Conservation (phyloP, 495 filamentous ascomycete genomes). For the Podospora tetraspora region DNA sequence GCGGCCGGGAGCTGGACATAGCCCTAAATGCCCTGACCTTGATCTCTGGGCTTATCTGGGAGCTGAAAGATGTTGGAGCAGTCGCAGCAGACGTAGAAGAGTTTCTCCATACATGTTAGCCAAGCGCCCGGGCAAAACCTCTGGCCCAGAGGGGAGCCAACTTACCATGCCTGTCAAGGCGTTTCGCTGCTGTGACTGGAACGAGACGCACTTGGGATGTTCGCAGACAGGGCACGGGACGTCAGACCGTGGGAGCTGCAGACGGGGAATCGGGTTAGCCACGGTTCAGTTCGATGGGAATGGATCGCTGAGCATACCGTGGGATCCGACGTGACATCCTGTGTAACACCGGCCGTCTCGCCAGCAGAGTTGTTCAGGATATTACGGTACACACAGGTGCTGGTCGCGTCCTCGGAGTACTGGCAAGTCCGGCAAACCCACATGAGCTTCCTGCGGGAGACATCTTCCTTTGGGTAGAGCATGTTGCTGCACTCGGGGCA, state of each 20-base stretch:
- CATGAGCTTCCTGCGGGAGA: constrained; percentile 38
- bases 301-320: constrained; percentile 69
- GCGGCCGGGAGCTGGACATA: not conserved
- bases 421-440: constrained; percentile 82
- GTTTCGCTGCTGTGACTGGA: constrained; percentile 95
- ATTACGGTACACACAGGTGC: constrained; percentile 87
- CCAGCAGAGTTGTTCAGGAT: constrained; percentile 81
- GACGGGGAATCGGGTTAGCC: constrained; percentile 41
- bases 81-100: constrained; percentile 92
- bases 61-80: constrained; percentile 82
- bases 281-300: constrained; percentile 10
- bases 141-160: constrained; percentile 40
- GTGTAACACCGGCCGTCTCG: constrained; percentile 93
- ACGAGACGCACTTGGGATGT: constrained; percentile 87
- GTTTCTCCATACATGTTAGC: constrained; percentile 57
- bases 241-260: constrained; percentile 79
- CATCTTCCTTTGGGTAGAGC: constrained; percentile 92
- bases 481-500: constrained; percentile 98
- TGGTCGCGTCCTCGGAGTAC: constrained; percentile 76
- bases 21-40: not conserved
- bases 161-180: constrained; percentile 99
- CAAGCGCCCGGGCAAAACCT: not conserved
- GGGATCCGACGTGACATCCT: constrained; percentile 93
- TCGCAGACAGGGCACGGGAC: constrained; percentile 77
- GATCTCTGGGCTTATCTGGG: constrained; percentile 1